Percentiles rank a stretch among this genome's conserved stretches.
phyloP scores from a whole-genome alignment of 192 early-diverging fungal species.

The Gonapodya prolifera region DNA sequence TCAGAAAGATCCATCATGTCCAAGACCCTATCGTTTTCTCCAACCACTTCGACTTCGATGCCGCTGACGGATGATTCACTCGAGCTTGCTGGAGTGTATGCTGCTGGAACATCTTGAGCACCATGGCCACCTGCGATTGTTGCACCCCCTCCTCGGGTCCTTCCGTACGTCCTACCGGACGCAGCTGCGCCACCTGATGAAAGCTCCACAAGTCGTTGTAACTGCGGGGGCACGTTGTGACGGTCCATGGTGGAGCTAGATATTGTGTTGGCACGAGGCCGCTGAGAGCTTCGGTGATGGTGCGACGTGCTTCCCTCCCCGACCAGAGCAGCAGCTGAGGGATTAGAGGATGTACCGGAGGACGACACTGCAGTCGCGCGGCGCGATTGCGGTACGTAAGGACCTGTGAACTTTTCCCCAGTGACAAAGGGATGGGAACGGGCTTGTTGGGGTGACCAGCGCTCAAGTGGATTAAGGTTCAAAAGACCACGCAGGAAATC shows the following conservation, averaged over 20 bases:
- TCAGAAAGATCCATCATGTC: background rate
- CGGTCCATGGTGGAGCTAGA: constrained; percentile 20
- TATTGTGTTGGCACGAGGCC: constrained; percentile 37
- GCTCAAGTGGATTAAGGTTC: constrained; percentile 76
- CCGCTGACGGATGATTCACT: background rate
- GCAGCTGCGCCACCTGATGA: background rate
- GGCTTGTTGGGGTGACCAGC: constrained; percentile 94
- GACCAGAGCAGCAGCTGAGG: too few species aligned
- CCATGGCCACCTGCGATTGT: background rate
- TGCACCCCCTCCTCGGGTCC: background rate
- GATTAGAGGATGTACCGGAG: background rate
- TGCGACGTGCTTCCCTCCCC: background rate
- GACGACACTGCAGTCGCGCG: background rate
- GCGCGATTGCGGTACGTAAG: constrained; percentile 40
- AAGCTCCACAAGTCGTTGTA: constrained; percentile 27
- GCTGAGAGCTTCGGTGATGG: constrained; percentile 1
- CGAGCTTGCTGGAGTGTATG: background rate
- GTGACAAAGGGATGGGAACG: constrained; percentile 95
- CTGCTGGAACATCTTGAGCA: background rate
- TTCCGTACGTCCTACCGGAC: background rate
- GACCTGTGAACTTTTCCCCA: constrained; percentile 60
- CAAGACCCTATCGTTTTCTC: background rate
- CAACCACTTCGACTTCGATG: background rate
- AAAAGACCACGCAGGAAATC: constrained; percentile 90
- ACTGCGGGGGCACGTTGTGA: constrained; percentile 32